Evolutionary conservation across 2,329 filamentous ascomycete genomes (phyloP), one percentile per base, ranked within the genome.

Genomic region (Pyrenochaeta sp.): DNA sequence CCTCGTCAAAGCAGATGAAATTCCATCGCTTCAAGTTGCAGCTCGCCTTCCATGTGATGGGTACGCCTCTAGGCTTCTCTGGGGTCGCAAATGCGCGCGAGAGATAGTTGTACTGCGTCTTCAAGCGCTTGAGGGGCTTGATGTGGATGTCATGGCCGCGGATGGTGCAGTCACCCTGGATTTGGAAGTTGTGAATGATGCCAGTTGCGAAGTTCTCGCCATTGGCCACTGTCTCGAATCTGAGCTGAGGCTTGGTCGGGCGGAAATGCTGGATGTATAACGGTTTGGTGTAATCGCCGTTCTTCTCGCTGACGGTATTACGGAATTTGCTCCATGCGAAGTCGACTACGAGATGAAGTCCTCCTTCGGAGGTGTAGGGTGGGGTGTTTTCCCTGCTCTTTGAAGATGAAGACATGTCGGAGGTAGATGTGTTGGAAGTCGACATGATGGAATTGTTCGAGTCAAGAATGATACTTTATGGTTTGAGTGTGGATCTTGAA

Each of bases 301-400:
- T 48, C 22, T 50, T 53, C 15, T 51, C 43, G 38, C 39, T 47
- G 22, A 60, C 38, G 10, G 31, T 29, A 24, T 59, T 60, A 11
- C 39, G 51, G 35, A 60, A 60, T 21, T 57, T 57, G 30, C 41
- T 45, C 57, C 57, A 60, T 2, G 44, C 35, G 21, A 57, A 61
- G 30, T 53, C 48, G 3, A 61, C 49, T 37, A 51, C 46, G 14
- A 60, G 55, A 3, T 31, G 43, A 2, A 51, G 44, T 14, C 54
- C n/a, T n/a, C n/a, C 48, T 14, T 34, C 9, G 2, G 43, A 4
- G 10, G 32, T 35, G 32, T 35, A 6, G 32, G 21, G 21, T 17
- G 32, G 20, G n/a, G 14, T 24, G 32, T 19, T 6, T 14, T 19
- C 6, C 6, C 7, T 32, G 26, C 26, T 28, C 14, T 32, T 19